A percentile compares a stretch with the other conserved stretches of the same genome.
Conservation (phyloP, 306 rosid genomes). For the Sicyos edulis region DNA sequence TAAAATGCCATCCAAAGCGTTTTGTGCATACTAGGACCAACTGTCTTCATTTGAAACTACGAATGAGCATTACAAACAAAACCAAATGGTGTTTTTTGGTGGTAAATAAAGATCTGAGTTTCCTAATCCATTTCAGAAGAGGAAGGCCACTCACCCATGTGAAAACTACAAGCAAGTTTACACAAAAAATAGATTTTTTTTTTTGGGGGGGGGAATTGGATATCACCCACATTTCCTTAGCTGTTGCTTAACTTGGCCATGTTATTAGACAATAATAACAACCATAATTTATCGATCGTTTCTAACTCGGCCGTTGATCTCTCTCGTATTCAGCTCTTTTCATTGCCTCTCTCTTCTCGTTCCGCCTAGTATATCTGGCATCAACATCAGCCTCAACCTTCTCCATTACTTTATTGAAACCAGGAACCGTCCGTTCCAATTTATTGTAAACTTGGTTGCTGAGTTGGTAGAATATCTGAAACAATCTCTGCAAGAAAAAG, state of each 20-base stretch:
- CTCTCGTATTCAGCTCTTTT: slow-evolving; percentile 26
- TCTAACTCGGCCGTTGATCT: slow-evolving; percentile 5
- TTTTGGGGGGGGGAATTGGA: neutral
- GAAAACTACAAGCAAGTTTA: neutral
- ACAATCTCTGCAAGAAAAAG: slow-evolving; percentile 45
- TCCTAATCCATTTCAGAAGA: slow-evolving; percentile 38
- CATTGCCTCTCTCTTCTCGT: slow-evolving; percentile 28
- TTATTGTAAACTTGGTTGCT: slow-evolving; percentile 3
- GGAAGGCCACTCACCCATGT: neutral
- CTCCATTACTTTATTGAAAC: slow-evolving; percentile 38
- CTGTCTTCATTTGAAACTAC: neutral
- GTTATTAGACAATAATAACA: neutral
- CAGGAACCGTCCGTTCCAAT: slow-evolving; percentile 41
- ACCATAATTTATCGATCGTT: slow-evolving; percentile 6
- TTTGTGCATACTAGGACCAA: neutral
- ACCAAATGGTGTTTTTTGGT: neutral
- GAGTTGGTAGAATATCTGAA: slow-evolving; percentile 24
- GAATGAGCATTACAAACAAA: neutral
- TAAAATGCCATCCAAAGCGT: neutral
- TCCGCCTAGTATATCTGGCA: slow-evolving; percentile 25
- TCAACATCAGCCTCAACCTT: slow-evolving; percentile 24
- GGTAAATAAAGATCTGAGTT: slow-evolving; percentile 43
- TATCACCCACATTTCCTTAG: neutral
- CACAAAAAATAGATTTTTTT: neutral
- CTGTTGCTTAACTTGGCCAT: neutral